Base-by-base conservation (phyloP, 805 yeast genomes). In the Cyberlindnera americana region DNA sequence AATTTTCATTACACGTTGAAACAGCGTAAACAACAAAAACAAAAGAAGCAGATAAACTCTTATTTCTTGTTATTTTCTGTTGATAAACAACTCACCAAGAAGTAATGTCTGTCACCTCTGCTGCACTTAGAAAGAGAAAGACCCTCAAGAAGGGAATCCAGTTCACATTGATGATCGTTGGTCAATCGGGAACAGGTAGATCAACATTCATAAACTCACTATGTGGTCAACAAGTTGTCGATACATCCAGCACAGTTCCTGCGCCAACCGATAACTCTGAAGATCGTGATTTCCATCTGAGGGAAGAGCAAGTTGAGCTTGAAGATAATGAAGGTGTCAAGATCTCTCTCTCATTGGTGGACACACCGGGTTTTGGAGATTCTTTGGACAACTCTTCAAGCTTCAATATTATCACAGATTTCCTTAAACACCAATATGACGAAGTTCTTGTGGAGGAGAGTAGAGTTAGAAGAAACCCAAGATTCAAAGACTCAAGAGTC, bases 141-240 rank as follows among this genome's bases (percentile, higher is more conserved):
- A 83, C 81, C 35, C 67, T 85, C 62, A 87, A 86, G 64, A 83
- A 86, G 64, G 84, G 89, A 24, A 78, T 86, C 66, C 86, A 85
- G 56, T 87, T 89, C 69, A 83, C 95, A 17, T 60, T 85, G 43
- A 81, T 89, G 91, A 81, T 86, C 27, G 81, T 87, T 40, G 97
- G 96, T 30, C 83, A 85, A 57, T 77, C 82, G 33, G 97, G 97
- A 3, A 68, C 80, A 33, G 96, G 96, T 14, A 76, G 96, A 60
- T 83, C 95, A n/a, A 89, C 96, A 5, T 83, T 89, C 54, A 86
- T 90, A 60, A 89, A 90, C 66, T 83, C 95, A 26, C 70, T 89
- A 38, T 89, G 96, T 66, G 95, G 85, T 44, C 93, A 89, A 49
- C 80, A 83, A 51, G 89, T 89, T 27, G 91, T 84, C 11, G 87